These are phyloP conservation scores for Suhomyces yuchorum DNA, from an alignment of 1,139 yeast species.

Conservation along the genomic window DNA sequence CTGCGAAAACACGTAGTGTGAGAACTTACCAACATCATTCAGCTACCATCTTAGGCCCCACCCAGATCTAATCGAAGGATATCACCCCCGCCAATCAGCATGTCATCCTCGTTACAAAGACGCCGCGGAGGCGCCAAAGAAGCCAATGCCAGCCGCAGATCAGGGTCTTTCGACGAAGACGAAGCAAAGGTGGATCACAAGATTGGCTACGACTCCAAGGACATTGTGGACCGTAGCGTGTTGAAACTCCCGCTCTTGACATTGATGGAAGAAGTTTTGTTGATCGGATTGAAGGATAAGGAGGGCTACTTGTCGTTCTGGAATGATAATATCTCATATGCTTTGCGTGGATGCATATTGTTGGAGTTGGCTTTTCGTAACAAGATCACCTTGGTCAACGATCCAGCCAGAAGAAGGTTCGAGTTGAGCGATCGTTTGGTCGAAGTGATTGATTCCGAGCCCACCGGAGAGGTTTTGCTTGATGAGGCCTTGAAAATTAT, in stretches of 20 bases:
- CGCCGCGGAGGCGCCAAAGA: conserved; percentile 44
- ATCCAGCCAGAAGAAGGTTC: conserved; percentile 88
- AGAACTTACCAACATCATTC: conserved; percentile 3
- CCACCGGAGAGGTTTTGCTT: conserved; percentile 92
- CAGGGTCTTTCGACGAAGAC: conserved; percentile 17
- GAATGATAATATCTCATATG: conserved; percentile 97
- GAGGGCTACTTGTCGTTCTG: conserved; percentile 96
- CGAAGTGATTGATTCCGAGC: conserved; percentile 80
- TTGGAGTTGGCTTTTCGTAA: conserved; percentile 92
- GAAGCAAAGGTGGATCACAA: conserved; percentile 45
- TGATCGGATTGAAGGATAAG: conserved; percentile 90
- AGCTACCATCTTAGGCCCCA: not conserved
- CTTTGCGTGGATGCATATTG: conserved; percentile 90
- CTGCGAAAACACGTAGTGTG: conserved; percentile 4
- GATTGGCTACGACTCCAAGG: conserved; percentile 83
- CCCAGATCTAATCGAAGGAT: not conserved
- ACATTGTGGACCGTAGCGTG: conserved; percentile 52
- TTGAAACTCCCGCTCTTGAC: conserved; percentile 71
- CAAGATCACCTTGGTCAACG: conserved; percentile 84
- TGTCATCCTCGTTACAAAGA: conserved; percentile 48
- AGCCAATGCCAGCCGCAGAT: conserved; percentile 18
- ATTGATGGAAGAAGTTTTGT: conserved; percentile 91
- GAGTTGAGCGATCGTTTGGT: conserved; percentile 85
- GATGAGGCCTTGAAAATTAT: conserved; percentile 92
- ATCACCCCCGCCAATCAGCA: conserved; percentile 9